phyloP scores from a whole-genome alignment of 768 basidiomycete genomes.

The Podaxis carcinomalis region DNA sequence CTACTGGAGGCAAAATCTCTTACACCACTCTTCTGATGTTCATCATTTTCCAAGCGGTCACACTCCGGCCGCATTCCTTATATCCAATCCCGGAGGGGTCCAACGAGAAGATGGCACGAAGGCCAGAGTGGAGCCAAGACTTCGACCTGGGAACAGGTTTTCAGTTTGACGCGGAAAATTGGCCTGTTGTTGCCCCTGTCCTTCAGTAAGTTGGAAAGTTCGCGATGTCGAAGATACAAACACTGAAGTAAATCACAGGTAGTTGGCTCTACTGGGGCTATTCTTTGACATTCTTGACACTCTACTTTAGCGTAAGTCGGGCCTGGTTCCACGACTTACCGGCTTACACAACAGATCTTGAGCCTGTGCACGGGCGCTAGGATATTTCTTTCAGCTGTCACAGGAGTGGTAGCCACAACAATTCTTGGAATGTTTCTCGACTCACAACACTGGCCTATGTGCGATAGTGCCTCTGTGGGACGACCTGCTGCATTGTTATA shows the following conservation, averaged over 20 bases:
- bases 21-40: background rate
- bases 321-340: too few relatives aligned
- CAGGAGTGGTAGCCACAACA: conserved; percentile 13
- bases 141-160: background rate
- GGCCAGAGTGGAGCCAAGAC: background rate
- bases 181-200: background rate
- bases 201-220: background rate
- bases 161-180: background rate
- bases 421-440: conserved; percentile 17
- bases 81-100: background rate
- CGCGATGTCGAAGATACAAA: background rate
- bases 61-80: background rate
- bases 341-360: background rate
- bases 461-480: background rate
- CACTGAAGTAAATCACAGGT: background rate
- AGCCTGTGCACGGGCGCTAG: background rate
- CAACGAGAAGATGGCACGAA: background rate
- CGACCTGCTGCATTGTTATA: background rate
- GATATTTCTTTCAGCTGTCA: conserved; percentile 7
- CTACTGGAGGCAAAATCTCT: background rate
- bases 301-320: conserved; percentile 14
- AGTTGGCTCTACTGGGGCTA: conserved; percentile 21
- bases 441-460: conserved; percentile 1
- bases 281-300: conserved; percentile 15
- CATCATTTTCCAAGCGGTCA: background rate